Base-by-base conservation (phyloP, 768 basidiomycete species). In the Collybiopsis luxurians region DNA sequence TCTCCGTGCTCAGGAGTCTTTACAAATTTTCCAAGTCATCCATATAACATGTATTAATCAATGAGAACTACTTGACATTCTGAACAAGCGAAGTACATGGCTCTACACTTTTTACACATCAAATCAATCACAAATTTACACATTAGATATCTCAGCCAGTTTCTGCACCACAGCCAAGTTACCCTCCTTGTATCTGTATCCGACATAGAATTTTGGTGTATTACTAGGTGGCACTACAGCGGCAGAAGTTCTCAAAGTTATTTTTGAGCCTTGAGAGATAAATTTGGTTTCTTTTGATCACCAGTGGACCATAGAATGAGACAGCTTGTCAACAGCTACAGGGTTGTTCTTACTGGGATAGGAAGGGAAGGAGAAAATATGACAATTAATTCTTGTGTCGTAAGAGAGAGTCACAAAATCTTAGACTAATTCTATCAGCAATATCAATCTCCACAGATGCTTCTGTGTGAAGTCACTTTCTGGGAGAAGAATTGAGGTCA, bases 251-350 rank as follows among this genome's bases (percentile, higher is more conserved):
- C 23, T 45, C 28, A 15, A 26, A 19, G 30, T 39, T n/a, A n/a
- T n/a, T 23, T 34, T 51, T 5, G 38, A 55, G 30, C 40, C 51
- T 4, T 21, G 19, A 52, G 28, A 19, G 17, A 12, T 44, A 1
- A 23, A 19, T 51, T 26, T 23, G 50, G 5, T 40, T 38, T 39
- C 17, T 53, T 40, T 17, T n/a, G 23, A n/a, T 24, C 15, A 17
- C 1, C 34, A 23, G 42, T 26, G 26, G 58, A 46, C 9, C 31
- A n/a, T n/a, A 69, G 71, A 56, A 96, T 86, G 0, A 84, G 82
- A 15, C 96, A 85, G 76, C 98, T 96, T 10, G 87, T 85, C 0
- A 95, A 89, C 4, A 87, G 85, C 93, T 96, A 60, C n/a, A n/a
- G n/a, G n/a, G n/a, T n/a, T n/a, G n/a, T n/a, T n/a, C n/a, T n/a